Conservation (phyloP, 2,329 filamentous ascomycete species). For the Calonectria hawksworthii region DNA sequence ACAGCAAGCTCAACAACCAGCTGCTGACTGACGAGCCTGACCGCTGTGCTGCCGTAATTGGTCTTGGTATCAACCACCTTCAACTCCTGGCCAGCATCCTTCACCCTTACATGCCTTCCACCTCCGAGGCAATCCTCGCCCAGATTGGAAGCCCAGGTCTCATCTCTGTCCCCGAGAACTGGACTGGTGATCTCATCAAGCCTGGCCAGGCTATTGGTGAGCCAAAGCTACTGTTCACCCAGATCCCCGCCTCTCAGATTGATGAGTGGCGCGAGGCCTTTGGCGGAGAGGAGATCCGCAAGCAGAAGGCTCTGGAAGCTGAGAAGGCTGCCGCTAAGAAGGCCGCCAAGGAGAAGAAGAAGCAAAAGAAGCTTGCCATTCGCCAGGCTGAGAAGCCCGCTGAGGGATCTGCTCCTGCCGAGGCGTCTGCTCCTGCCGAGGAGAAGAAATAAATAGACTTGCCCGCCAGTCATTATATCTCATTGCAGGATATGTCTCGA, state of each 20-base stretch:
- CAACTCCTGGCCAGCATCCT: slow-evolving; percentile 85
- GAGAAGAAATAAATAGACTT: slow-evolving; percentile 31
- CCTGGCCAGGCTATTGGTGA: slow-evolving; percentile 86
- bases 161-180: slow-evolving; percentile 74
- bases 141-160: slow-evolving; percentile 75
- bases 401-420: neutral
- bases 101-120: slow-evolving; percentile 89
- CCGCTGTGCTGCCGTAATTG: slow-evolving; percentile 72
- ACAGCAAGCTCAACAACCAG: slow-evolving; percentile 67
- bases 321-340: slow-evolving; percentile 66
- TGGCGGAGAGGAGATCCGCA: slow-evolving; percentile 75
- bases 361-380: slow-evolving; percentile 56
- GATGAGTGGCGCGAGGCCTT: slow-evolving; percentile 86
- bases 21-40: slow-evolving; percentile 68
- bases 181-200: slow-evolving; percentile 72
- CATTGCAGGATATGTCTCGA: neutral
- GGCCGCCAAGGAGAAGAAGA: slow-evolving; percentile 64
- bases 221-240: slow-evolving; percentile 83
- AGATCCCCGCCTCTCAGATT: slow-evolving; percentile 85
- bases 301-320: slow-evolving; percentile 74
- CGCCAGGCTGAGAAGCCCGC: slow-evolving; percentile 35
- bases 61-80: slow-evolving; percentile 86
- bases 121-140: slow-evolving; percentile 78
- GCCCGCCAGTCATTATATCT: neutral
- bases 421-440: slow-evolving; percentile 1